A percentile compares a stretch with the other conserved stretches of the same genome.
Conservation (phyloP, 2,329 filamentous ascomycete genomes). For the Sporothrix inflata region DNA sequence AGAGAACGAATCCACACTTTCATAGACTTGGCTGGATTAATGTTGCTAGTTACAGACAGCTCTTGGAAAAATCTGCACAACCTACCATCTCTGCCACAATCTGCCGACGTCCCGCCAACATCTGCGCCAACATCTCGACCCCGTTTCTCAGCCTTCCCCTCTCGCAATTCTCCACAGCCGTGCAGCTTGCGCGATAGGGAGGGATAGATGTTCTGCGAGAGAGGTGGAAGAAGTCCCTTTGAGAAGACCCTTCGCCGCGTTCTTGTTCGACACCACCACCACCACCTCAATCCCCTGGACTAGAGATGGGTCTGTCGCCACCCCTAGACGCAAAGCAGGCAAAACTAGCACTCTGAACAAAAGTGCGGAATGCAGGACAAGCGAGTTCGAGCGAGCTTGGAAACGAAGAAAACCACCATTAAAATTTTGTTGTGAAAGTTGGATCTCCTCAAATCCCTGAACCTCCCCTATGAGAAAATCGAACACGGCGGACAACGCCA, state of each 20-base stretch:
- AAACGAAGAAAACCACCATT: too few species aligned
- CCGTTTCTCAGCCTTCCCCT: slow-evolving; percentile 5
- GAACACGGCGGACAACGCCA: neutral
- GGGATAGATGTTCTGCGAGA: neutral
- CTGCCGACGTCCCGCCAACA: neutral
- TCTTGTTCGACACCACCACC: neutral
- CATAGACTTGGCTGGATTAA: neutral
- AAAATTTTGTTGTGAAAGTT: too few species aligned
- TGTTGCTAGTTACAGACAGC: too few species aligned
- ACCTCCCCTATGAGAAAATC: neutral
- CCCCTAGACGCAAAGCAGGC: slow-evolving; percentile 12
- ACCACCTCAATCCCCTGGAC: slow-evolving; percentile 11
- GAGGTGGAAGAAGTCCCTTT: neutral
- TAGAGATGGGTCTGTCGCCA: neutral
- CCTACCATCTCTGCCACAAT: neutral
- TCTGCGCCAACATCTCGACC: neutral
- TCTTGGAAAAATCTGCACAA: neutral
- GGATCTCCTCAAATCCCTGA: too few species aligned
- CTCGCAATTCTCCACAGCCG: neutral
- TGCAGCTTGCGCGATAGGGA: neutral
- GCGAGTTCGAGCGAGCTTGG: neutral
- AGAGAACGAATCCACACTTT: neutral
- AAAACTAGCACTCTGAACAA: slow-evolving; percentile 1
- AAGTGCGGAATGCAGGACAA: neutral
- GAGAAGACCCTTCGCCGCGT: slow-evolving; percentile 10